Evolutionary conservation across 2,329 filamentous ascomycete species (phyloP).

Genomic region (Aspergillus ochraceoroseus): DNA sequence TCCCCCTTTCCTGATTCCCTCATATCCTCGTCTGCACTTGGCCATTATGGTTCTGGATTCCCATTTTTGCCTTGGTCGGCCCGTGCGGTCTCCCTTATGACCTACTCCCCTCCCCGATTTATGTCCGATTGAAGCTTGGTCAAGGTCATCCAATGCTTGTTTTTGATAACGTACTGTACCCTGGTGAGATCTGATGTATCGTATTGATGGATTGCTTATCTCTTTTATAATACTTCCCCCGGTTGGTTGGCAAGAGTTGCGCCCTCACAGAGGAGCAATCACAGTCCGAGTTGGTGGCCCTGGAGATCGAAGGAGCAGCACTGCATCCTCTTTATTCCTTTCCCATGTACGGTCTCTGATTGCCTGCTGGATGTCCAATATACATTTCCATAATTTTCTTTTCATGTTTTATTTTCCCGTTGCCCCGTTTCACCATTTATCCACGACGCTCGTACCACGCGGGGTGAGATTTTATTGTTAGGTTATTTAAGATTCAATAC

Average conservation of each 20-base stretch:
- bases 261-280: conserved; percentile 11
- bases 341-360: conserved; percentile 15
- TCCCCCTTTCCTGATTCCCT: conserved; percentile 2
- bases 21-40: background rate
- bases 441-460: conserved; percentile 7
- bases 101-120: conserved; percentile 5
- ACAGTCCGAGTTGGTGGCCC: conserved; percentile 16
- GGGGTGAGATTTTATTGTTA: conserved; percentile 10
- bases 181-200: conserved; percentile 23
- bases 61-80: background rate
- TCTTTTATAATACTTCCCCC: conserved; percentile 19
- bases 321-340: conserved; percentile 16
- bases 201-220: conserved; percentile 17
- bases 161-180: conserved; percentile 10
- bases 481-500: conserved; percentile 12
- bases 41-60: conserved; percentile 8
- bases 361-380: conserved; percentile 23
- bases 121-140: conserved; percentile 13
- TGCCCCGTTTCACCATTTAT: conserved; percentile 12
- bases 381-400: conserved; percentile 22
- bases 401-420: conserved; percentile 13
- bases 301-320: conserved; percentile 20
- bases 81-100: conserved; percentile 4
- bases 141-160: conserved; percentile 6
- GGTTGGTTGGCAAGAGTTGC: conserved; percentile 19